phyloP scores from a whole-genome alignment of 805 yeast species.

The Cephaloascus albidus region DNA sequence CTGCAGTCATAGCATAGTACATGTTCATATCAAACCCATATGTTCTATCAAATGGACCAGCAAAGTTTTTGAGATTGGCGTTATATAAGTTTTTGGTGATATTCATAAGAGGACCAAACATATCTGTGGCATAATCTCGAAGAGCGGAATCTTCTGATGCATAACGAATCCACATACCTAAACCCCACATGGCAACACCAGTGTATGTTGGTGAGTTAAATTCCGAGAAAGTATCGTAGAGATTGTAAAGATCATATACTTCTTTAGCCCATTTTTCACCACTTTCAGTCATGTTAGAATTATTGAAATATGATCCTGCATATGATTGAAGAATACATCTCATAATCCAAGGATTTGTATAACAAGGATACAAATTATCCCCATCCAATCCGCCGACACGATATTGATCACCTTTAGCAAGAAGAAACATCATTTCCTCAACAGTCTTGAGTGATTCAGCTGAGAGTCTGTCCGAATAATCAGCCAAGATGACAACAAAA shows the following conservation, averaged over 20 bases:
- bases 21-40: constrained; percentile 6
- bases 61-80: constrained; percentile 7
- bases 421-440: constrained; percentile 4
- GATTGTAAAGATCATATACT: constrained; percentile 4
- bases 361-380: constrained; percentile 6
- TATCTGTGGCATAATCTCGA: constrained; percentile 4
- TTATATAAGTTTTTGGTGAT: constrained; percentile 4
- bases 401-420: constrained; percentile 6
- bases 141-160: constrained; percentile 4
- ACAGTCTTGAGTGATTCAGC: constrained; percentile 1
- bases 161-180: constrained; percentile 6
- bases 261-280: constrained; percentile 5
- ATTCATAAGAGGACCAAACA: constrained; percentile 4
- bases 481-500: constrained; percentile 4
- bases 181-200: constrained; percentile 7
- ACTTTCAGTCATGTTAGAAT: constrained; percentile 4
- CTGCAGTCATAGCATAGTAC: constrained; percentile 5
- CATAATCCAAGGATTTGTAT: constrained; percentile 7
- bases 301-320: constrained; percentile 4
- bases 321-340: constrained; percentile 6
- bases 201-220: constrained; percentile 8
- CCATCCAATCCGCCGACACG: constrained; percentile 6
- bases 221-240: constrained; percentile 6
- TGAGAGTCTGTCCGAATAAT: constrained; percentile 3
- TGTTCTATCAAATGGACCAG: constrained; percentile 7